Evolutionary conservation across 176 grass and related monocot species (phyloP), one percentile per base, ranked within the genome.

Genomic region (Juncus inflexus): DNA sequence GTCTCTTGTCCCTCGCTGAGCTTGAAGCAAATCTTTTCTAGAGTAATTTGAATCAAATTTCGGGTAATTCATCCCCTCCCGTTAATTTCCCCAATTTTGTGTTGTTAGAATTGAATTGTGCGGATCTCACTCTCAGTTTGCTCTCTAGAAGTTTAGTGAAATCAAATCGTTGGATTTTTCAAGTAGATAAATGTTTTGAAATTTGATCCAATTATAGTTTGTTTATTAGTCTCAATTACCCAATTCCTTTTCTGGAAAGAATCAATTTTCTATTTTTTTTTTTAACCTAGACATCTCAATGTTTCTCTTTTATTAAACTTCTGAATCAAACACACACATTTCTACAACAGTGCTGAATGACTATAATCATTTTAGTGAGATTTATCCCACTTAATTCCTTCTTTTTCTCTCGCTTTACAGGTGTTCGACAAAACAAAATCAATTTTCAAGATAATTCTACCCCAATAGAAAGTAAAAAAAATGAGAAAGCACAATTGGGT

Each of bases 401-500:
- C 10, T 43, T 42, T n/a, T n/a, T 13, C 61, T 64, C 12, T 64
- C 7, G n/a, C 10, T 11, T 12, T 51, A 45, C 42, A 13, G 63
- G 14, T 35, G 15, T 19, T 53, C 45, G 15, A 35, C 28, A 37
- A 56, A 54, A 67, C 52, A 50, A 54, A 12, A 35, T 19, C 15
- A 45, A 14, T 2, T 67, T 19, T 54, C 13, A 35, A 35, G 65
- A 37, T 52, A 49, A 11, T 67, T 37, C 19, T 35, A 13, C 9
- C 9, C 42, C 42, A 45, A 45, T n/a, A 45, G 15, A 65, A 43
- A n/a, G 36, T 45, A 19, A 72, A 2, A 50, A 64, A 19, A 16
- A 97, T 97, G 94, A 80, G 88, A 76, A 97, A 97, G 76, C 37
- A 70, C 52, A 84, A 58, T 41, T 79, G 70, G 60, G 77, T 78